These are phyloP conservation scores for Purpureocillium takamizusanense DNA, from an alignment of 2,329 filamentous ascomycete genomes.

Conservation along the genomic window DNA sequence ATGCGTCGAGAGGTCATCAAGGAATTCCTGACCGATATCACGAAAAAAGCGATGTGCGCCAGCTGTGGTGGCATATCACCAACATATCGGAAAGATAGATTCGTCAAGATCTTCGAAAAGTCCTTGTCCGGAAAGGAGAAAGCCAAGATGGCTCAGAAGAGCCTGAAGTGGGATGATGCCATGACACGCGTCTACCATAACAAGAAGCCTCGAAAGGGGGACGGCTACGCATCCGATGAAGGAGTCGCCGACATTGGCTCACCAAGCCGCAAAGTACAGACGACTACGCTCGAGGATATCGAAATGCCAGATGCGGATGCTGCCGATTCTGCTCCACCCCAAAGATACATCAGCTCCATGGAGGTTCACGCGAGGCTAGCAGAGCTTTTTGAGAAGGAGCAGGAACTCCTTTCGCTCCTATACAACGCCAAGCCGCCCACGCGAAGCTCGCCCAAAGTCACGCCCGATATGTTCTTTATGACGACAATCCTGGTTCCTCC, in stretches of 20 bases:
- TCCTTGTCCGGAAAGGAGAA: slow-evolving; percentile 65
- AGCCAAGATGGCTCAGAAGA: slow-evolving; percentile 63
- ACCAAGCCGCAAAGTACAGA: neutral
- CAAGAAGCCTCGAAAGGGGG: slow-evolving; percentile 24
- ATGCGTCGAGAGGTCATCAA: slow-evolving; percentile 69
- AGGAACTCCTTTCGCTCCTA: slow-evolving; percentile 73
- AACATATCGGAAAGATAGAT: slow-evolving; percentile 78
- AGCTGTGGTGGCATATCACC: slow-evolving; percentile 65
- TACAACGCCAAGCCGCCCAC: slow-evolving; percentile 65
- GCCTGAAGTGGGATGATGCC: slow-evolving; percentile 61
- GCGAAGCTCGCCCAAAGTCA: slow-evolving; percentile 49
- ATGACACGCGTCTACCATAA: slow-evolving; percentile 36
- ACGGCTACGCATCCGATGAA: slow-evolving; percentile 51
- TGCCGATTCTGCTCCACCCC: slow-evolving; percentile 21
- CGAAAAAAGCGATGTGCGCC: slow-evolving; percentile 59
- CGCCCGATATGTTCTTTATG: slow-evolving; percentile 89
- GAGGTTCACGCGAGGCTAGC: slow-evolving; percentile 74
- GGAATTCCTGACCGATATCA: slow-evolving; percentile 69
- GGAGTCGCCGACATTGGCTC: slow-evolving; percentile 40
- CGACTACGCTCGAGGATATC: neutral
- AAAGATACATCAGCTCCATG: slow-evolving; percentile 72
- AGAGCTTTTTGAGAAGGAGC: slow-evolving; percentile 78
- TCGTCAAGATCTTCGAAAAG: slow-evolving; percentile 89
- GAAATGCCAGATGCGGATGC: neutral
- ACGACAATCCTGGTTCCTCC: slow-evolving; percentile 80